Base-by-base conservation (phyloP, 805 yeast species). In the Wickerhamomyces subpelliculosus region DNA sequence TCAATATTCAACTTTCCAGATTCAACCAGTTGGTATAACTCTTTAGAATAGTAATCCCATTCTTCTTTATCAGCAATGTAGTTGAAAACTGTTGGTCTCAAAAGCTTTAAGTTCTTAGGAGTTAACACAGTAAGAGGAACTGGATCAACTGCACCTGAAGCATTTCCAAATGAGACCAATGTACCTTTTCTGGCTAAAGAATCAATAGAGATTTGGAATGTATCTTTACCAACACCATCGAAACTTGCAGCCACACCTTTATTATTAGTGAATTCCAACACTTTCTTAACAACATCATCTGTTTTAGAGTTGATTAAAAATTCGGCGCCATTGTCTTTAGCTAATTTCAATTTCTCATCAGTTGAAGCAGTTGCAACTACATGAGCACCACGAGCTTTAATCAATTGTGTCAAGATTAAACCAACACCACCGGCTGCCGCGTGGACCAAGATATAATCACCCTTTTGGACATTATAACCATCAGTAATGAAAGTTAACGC, bases 381-480 rank as follows among this genome's bases (percentile, higher is more conserved):
- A 45, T 75, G 79, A 4, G 88, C 96, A 17, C 95, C 95, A 35
- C 64, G 67, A 19, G 61, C 52, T 23, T 68, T 58, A 35, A 82
- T 60, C 60, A 88, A 63, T 58, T 88, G 96, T 35, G 70, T 66
- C 38, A 87, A 63, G 16, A 85, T 48, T 36, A 75, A 70, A 5
- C 97, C 97, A 36, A 85, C 90, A 40, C 97, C 96, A 33, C 97
- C 97, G 3, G 97, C 96, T 8, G 96, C 96, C 4, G 97, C 97
- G 65, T 88, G 86, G 20, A 86, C 79, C 34, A 89, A 67, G 32
- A 84, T 72, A 48, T 61, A 71, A 41, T 90, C 96, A 37, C 78
- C 89, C 55, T 72, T 65, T 49, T 84, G 57, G 28, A 85, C 83
- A 2, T 68, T 52, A 53, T 84, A 76, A 2, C 93, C 74, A 44